These are phyloP conservation scores for Agrocybe pediades DNA, from an alignment of 768 basidiomycete species.

Conservation along the genomic window DNA sequence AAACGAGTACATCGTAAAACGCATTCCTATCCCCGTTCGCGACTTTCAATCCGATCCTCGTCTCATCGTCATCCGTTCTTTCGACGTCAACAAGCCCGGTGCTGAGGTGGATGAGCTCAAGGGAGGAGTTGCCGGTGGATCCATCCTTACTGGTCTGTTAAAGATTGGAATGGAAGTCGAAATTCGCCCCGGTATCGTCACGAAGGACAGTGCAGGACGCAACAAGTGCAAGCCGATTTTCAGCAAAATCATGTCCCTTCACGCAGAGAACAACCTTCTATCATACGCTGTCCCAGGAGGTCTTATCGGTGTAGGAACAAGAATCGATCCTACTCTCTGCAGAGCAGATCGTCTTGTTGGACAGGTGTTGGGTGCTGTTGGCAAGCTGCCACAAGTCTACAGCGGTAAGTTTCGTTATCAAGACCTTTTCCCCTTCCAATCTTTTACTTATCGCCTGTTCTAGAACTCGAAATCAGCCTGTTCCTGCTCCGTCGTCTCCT, in stretches of 20 bases:
- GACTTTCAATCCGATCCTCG: constrained; percentile 91
- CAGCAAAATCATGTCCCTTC: constrained; percentile 85
- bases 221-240: constrained; percentile 94
- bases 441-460: constrained; percentile 1
- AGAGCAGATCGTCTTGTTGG: constrained; percentile 96
- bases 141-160: constrained; percentile 91
- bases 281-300: constrained; percentile 97
- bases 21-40: constrained; percentile 91
- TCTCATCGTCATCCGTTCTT: constrained; percentile 98
- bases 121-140: constrained; percentile 97
- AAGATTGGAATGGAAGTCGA: constrained; percentile 92
- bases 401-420: constrained; percentile 57
- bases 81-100: constrained; percentile 99
- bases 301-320: constrained; percentile 96
- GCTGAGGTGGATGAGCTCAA: constrained; percentile 96
- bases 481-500: constrained; percentile 94
- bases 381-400: constrained; percentile 92
- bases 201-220: constrained; percentile 88
- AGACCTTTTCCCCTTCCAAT: not conserved
- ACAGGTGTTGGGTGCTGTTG: constrained; percentile 93
- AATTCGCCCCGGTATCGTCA: constrained; percentile 96
- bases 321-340: constrained; percentile 95
- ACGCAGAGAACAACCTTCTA: constrained; percentile 93
- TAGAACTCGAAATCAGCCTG: constrained; percentile 89
- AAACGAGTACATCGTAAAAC: constrained; percentile 97